A percentile compares a stretch with the other conserved stretches of the same genome.
Conservation (phyloP, 495 filamentous ascomycete genomes). For the Sporormia fimetaria region DNA sequence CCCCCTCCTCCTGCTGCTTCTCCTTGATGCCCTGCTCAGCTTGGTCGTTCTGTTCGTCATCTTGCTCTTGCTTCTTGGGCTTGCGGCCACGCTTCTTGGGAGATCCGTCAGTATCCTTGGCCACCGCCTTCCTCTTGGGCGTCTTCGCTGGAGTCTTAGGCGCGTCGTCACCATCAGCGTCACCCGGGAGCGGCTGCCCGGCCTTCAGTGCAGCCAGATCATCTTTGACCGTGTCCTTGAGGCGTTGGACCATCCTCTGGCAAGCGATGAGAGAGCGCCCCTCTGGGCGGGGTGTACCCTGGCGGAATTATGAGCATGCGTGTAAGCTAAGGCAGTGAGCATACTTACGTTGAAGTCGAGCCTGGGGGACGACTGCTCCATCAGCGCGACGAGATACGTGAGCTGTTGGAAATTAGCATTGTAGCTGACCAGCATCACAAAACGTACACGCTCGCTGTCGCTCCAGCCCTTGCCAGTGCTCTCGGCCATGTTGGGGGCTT, state of each 20-base stretch:
- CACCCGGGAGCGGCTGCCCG: conserved; percentile 2
- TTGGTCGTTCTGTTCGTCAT: conserved; percentile 1
- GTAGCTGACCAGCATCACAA: no score
- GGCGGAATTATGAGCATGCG: not conserved
- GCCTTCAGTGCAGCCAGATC: conserved; percentile 9
- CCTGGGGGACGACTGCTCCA: conserved; percentile 1
- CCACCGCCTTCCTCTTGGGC: conserved; percentile 3
- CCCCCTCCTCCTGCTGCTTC: no score
- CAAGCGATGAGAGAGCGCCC: conserved; percentile 12
- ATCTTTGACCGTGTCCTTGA: conserved; percentile 8
- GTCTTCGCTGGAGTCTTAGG: conserved; percentile 3
- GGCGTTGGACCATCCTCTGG: conserved; percentile 11
- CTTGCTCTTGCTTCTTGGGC: conserved; percentile 2
- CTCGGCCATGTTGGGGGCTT: no score
- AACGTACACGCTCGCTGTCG: no score
- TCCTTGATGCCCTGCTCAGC: not conserved
- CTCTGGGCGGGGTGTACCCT: conserved; percentile 10
- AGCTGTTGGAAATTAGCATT: not conserved
- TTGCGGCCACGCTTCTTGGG: conserved; percentile 15
- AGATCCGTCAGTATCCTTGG: not conserved
- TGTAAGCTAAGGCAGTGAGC: not conserved
- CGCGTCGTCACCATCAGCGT: not conserved
- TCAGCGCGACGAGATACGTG: conserved; percentile 7
- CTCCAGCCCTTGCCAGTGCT: no score
- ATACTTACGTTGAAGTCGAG: conserved; percentile 7